Base-by-base conservation (phyloP, 2,329 filamentous ascomycete species). In the Incumbomyces lentus region DNA sequence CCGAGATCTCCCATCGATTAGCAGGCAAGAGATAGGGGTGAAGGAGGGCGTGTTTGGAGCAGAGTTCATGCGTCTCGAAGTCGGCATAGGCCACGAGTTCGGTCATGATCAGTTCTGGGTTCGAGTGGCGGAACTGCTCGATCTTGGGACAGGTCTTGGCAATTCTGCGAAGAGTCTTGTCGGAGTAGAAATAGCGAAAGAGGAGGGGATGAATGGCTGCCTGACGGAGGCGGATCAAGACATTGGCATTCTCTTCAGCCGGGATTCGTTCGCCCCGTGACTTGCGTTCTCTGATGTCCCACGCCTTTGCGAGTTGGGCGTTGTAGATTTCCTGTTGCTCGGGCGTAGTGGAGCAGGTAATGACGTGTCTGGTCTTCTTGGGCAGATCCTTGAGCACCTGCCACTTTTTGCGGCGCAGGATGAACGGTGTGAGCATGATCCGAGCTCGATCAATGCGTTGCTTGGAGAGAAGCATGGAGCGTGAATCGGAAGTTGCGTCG, bases 401-500 rank as follows among this genome's bases (percentile, higher is more conserved):
- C 40, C 86, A 79, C 68, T 98, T 98, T 68, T 92, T 90, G 6
- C 92, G 79, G 52, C 94, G 86, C 2, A 98, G 71, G 45, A 98
- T 92, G 61, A 98, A 98, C 0, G 92, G 92, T 18, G 89, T 87
- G 59, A 98, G 79, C 71, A 98, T 98, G 0, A 84, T 87, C 46
- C 89, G 81, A 2, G 92, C 92, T 37, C 89, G 78, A 48, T 79
- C 78, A 48, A 96, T 92, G 35, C 92, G 82, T 62, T 95, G 86
- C 37, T 79, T 82, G 17, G 92, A 94, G 1, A 98, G 70, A 10
- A 96, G 75, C 1, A 87, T 84, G 17, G 85, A 85, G 60, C 95
- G 78, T 16, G 16, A 17, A 14, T 44, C 41, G 3, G 40, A 26
- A 8, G 40, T 22, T 11, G 44, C 36, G 12, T 75, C 71, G 17